A percentile compares a stretch with the other conserved stretches of the same genome.
Conservation (phyloP, 306 rosid genomes). For the Nissolia schottii region DNA sequence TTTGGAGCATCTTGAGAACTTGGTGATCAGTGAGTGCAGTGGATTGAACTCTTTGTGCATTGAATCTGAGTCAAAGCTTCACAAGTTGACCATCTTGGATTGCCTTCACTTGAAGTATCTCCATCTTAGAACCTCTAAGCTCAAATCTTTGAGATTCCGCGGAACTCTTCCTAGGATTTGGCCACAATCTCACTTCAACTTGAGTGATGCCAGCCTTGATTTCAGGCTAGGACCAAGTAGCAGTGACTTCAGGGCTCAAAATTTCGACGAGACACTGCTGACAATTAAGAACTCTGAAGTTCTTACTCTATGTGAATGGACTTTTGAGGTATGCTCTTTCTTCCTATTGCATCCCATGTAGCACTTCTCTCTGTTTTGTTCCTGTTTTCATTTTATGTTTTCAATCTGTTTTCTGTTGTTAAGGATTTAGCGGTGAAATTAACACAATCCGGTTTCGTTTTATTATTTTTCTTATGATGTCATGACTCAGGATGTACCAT, state of each 20-base stretch:
- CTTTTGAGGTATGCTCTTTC: constrained; percentile 52
- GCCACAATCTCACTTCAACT: constrained; percentile 62
- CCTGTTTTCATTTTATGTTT: no score
- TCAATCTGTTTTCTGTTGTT: no score
- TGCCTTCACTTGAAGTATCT: constrained; percentile 56
- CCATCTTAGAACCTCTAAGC: constrained; percentile 51
- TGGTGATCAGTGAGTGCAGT: constrained; percentile 53
- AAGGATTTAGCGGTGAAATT: no score
- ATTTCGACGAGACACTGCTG: constrained; percentile 58
- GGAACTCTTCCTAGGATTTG: constrained; percentile 56
- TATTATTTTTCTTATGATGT: no score
- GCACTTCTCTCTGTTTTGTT: no score
- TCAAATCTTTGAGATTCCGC: constrained; percentile 39
- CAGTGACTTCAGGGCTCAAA: constrained; percentile 29
- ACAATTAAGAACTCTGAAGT: constrained; percentile 62
- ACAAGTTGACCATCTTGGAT: constrained; percentile 47
- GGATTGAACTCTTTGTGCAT: constrained; percentile 52
- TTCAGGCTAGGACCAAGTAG: constrained; percentile 52
- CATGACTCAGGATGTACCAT: no score
- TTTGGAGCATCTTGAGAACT: constrained; percentile 50
- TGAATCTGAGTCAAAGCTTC: constrained; percentile 49
- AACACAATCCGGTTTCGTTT: no score
- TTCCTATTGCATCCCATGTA: not conserved
- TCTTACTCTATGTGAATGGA: constrained; percentile 70
- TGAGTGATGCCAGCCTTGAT: constrained; percentile 63